phyloP scores from a whole-genome alignment of 140 eudicot species.

The Stevia rebaudiana region DNA sequence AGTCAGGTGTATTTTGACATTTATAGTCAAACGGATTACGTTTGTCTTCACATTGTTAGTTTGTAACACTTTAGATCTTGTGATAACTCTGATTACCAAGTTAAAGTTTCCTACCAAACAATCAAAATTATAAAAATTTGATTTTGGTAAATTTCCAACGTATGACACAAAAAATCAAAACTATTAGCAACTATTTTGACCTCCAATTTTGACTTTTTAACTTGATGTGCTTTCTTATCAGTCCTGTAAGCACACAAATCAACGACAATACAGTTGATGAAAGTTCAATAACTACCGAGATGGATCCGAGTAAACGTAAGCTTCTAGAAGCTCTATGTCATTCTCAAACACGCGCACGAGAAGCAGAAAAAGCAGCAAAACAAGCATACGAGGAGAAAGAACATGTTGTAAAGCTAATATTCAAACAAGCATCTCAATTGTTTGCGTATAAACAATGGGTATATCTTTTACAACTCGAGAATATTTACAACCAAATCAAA shows the following conservation, averaged over 20 bases:
- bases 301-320: slow-evolving; percentile 53
- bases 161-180: not conserved
- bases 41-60: not conserved
- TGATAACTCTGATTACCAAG: not conserved
- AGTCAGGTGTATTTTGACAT: slow-evolving; percentile 32
- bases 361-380: slow-evolving; percentile 88
- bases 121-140: not conserved
- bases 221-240: slow-evolving; percentile 7
- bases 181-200: not conserved
- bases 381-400: slow-evolving; percentile 71
- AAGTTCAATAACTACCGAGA: slow-evolving; percentile 26
- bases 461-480: slow-evolving; percentile 72
- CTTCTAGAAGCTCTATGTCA: slow-evolving; percentile 82
- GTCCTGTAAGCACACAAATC: slow-evolving; percentile 19
- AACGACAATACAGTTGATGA: slow-evolving; percentile 24
- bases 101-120: not conserved
- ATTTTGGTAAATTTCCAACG: not conserved
- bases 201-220: not conserved
- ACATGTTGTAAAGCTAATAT: slow-evolving; percentile 68
- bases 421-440: slow-evolving; percentile 75
- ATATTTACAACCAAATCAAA: slow-evolving; percentile 50
- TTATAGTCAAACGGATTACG: not conserved
- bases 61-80: not conserved
- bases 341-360: slow-evolving; percentile 93
- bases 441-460: slow-evolving; percentile 92